Evolutionary conservation across 768 basidiomycete species (phyloP), one percentile per base, ranked within the genome.

Genomic region (Pilatotrama ljubarskyi): DNA sequence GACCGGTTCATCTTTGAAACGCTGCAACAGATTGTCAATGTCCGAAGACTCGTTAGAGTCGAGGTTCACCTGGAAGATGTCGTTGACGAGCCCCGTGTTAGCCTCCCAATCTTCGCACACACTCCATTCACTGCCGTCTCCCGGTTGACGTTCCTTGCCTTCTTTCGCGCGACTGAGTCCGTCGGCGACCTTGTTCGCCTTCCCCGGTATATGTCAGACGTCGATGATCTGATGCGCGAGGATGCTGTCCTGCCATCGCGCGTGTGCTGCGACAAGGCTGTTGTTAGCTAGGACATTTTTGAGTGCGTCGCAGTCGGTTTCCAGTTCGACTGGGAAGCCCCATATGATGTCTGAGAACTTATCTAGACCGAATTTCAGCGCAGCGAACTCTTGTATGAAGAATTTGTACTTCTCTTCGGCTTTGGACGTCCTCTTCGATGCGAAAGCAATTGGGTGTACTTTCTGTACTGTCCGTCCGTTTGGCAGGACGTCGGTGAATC

Each of bases 291-390:
- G 63, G 1, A 70, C 41, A 48, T 77, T 73, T 5, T 69, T 43
- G 1, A 78, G 64, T 2, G 75, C 75, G 29, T 73, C 67, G 59
- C 75, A 77, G 61, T 78, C 76, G 0, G 74, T 78, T 51, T 74
- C 69, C 17, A 78, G 47, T 40, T 75, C 69, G 0, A 78, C 52
- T 0, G 72, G 74, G 35, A 65, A 74, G 17, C 62, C 62, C 62
- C 62, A 63, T 1, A 58, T 18, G 46, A 59, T 54, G 20, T 58
- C 51, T 3, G 57, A 38, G 48, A 69, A 69, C 47, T 69, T 59
- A 40, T 67, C 62, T 5, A 69, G 42, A 9, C 53, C 58, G 24
- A 59, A 76, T 42, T 78, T 77, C 17, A 78, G 64, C 1, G 70
- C 75, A 0, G 73, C 73, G 56, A 76, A 77, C 48, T 79, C 74